phyloP scores from a whole-genome alignment of 257 asterid genomes.

The Anisodus tanguticus region DNA sequence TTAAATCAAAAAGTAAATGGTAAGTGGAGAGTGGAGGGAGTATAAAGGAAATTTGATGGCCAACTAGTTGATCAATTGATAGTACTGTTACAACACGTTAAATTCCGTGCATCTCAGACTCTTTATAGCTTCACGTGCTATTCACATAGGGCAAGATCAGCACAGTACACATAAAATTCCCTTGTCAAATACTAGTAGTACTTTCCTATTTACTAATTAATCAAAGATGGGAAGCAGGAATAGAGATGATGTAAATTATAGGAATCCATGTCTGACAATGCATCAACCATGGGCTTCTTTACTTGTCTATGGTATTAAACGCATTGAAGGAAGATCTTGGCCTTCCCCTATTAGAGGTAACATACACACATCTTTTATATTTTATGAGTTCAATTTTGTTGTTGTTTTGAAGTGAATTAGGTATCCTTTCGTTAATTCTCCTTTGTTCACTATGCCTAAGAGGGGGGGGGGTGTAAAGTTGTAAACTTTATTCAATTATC shows the following conservation, averaged over 20 bases:
- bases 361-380: neutral
- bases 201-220: neutral
- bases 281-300: slow-evolving; percentile 99
- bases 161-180: neutral
- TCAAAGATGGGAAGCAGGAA: slow-evolving; percentile 51
- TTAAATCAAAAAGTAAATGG: no score
- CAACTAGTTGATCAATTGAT: no score
- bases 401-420: neutral
- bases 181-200: no score
- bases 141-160: neutral
- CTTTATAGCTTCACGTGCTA: neutral
- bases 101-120: neutral
- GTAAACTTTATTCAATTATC: no score
- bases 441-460: no score
- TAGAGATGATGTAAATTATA: slow-evolving; percentile 50
- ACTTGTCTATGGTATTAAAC: slow-evolving; percentile 87
- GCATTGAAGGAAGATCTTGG: slow-evolving; percentile 98
- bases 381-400: neutral
- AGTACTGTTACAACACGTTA: no score
- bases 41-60: no score
- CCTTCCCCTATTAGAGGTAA: slow-evolving; percentile 82
- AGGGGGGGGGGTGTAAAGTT: no score
- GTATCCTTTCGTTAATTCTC: neutral
- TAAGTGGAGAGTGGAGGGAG: no score
- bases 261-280: slow-evolving; percentile 92